Conservation (phyloP, 2,329 filamentous ascomycete species). For the Orbilia blumenaviensis region DNA sequence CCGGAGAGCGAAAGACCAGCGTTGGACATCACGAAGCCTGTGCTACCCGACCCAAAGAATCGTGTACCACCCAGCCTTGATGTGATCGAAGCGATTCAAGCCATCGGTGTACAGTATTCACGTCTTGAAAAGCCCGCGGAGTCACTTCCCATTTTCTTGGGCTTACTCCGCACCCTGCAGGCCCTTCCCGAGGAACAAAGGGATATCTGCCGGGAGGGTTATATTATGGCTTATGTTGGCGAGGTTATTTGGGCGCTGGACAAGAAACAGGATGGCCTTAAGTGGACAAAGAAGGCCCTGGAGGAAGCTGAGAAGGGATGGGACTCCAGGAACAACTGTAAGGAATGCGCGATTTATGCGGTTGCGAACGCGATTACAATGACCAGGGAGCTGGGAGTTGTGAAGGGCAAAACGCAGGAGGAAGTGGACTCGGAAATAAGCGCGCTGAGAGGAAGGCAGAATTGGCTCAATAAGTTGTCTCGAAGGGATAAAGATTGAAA, state of each 20-base stretch:
- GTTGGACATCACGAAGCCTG: conserved; percentile 25
- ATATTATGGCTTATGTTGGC: conserved; percentile 56
- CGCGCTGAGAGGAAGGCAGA: conserved; percentile 44
- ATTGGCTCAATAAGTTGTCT: conserved; percentile 35
- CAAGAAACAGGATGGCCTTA: conserved; percentile 54
- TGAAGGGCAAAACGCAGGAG: conserved; percentile 35
- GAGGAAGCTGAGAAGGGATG: conserved; percentile 48
- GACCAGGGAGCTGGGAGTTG: conserved; percentile 51
- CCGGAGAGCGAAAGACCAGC: conserved; percentile 11
- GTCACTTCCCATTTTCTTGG: conserved; percentile 46
- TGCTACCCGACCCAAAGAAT: conserved; percentile 40
- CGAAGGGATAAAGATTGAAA: conserved; percentile 10
- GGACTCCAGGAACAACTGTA: conserved; percentile 53
- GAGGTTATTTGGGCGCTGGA: conserved; percentile 57
- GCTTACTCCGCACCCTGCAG: conserved; percentile 41
- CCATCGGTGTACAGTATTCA: conserved; percentile 30
- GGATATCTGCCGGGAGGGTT: conserved; percentile 56
- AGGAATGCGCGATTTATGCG: conserved; percentile 56
- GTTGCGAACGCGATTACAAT: conserved; percentile 56
- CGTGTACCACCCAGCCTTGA: conserved; percentile 17
- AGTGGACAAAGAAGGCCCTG: conserved; percentile 56
- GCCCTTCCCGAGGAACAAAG: conserved; percentile 28
- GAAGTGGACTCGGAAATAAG: conserved; percentile 30
- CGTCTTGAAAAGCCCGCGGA: conserved; percentile 31
- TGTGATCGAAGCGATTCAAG: conserved; percentile 40